A percentile compares a stretch with the other conserved stretches of the same genome.
Evolutionary conservation across 306 rosid genomes (phyloP).

Genomic region (Begonia loranthoides): DNA sequence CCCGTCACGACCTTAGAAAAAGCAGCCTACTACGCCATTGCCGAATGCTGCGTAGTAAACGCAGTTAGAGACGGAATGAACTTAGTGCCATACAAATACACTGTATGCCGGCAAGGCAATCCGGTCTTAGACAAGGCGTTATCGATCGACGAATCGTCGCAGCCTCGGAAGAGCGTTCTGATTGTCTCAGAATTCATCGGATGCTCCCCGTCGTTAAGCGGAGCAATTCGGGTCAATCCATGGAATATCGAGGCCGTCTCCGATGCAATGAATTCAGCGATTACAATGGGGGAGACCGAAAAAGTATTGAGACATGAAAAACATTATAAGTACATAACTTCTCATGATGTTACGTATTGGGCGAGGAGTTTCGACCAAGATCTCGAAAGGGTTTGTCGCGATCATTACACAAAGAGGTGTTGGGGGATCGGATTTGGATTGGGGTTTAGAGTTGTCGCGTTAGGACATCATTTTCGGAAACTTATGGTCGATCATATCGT

Average conservation of each 20-base stretch:
- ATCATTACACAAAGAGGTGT: slow-evolving; percentile 36
- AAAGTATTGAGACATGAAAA: slow-evolving; percentile 52
- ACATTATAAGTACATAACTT: slow-evolving; percentile 60
- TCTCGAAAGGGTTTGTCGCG: slow-evolving; percentile 48
- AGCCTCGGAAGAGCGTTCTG: slow-evolving; percentile 27
- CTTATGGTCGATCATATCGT: slow-evolving; percentile 28
- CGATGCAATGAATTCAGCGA: slow-evolving; percentile 42
- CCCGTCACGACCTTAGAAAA: slow-evolving; percentile 36
- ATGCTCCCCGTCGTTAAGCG: slow-evolving; percentile 67
- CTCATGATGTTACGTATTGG: slow-evolving; percentile 70
- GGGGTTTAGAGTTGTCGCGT: slow-evolving; percentile 47
- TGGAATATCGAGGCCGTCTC: slow-evolving; percentile 60
- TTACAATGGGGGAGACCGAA: slow-evolving; percentile 31
- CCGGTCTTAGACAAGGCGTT: too few species aligned
- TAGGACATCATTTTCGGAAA: slow-evolving; percentile 47
- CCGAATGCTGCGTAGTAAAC: slow-evolving; percentile 40
- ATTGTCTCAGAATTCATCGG: slow-evolving; percentile 74
- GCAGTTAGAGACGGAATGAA: slow-evolving; percentile 38
- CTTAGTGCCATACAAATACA: slow-evolving; percentile 54
- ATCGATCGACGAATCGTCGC: too few species aligned
- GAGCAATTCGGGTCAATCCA: slow-evolving; percentile 63
- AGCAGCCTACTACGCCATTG: slow-evolving; percentile 38
- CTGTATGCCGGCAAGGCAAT: slow-evolving; percentile 56
- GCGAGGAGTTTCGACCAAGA: slow-evolving; percentile 63
- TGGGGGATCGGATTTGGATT: slow-evolving; percentile 49